Conservation (phyloP, 371 early-diverging fungal species). For the Rhizopus delemar region DNA sequence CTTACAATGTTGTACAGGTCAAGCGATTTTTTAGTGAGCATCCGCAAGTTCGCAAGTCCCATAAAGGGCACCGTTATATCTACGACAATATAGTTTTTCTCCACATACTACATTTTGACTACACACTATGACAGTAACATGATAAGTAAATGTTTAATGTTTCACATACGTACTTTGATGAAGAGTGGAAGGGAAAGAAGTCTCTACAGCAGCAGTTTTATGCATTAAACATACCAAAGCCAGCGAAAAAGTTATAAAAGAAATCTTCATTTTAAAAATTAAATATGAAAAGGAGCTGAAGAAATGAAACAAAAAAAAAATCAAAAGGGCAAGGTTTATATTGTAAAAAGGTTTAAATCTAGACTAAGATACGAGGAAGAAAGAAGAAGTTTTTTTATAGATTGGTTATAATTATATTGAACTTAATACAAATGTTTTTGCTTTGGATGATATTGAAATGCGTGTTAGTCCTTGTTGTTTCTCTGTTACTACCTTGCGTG, state of each 20-base stretch:
- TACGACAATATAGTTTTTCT: constrained; percentile 33
- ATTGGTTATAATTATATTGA: background rate
- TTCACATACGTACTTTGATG: constrained; percentile 15
- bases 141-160: background rate
- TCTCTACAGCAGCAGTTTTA: background rate
- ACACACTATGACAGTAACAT: constrained; percentile 29
- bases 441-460: background rate
- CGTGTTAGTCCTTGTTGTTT: constrained; percentile 32
- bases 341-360: too few relatives aligned
- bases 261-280: background rate
- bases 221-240: background rate
- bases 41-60: constrained; percentile 30
- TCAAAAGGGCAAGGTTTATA: too few relatives aligned
- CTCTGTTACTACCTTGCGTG: constrained; percentile 13
- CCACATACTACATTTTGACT: constrained; percentile 42
- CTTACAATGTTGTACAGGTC: too few relatives aligned
- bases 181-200: constrained; percentile 7
- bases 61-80: constrained; percentile 28
- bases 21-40: constrained; percentile 9
- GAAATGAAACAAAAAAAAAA: background rate
- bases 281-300: background rate
- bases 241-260: background rate
- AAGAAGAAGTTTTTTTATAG: background rate
- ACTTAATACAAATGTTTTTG: background rate
- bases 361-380: too few relatives aligned